Evolutionary conservation across 177 flowering plant species (phyloP), one percentile per base, ranked within the genome.

Genomic region (Tripterygium wilfordii): DNA sequence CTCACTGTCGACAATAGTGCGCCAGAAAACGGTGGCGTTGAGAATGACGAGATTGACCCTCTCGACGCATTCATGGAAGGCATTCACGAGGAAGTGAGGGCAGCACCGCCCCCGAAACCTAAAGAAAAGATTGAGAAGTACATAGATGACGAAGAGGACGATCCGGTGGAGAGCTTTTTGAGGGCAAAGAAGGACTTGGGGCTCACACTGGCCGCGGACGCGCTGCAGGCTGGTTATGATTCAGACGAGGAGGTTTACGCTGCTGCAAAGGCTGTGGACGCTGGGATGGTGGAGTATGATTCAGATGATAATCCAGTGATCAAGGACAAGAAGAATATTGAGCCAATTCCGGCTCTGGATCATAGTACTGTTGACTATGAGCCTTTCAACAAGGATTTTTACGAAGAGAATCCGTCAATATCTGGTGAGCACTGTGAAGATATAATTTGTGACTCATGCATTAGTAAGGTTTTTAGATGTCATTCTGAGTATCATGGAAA

Each of bases 201-300:
- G n/a, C 54, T 92, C 63, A 70, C 95, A 19, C 60, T 92, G 69
- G 99, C 99, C 14, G 71, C 91, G 3, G 99, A 92, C 6, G 99
- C 71, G 18, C 68, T 92, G 22, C 83, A 70, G 10, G 99, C 99
- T 5, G 99, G 99, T 20, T 92, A 92, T 61, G 72, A 78, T 68
- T 89, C 97, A 18, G 99, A 92, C 39, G 97, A 89, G 73, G 99
- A 92, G 77, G 99, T 92, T 41, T 92, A 92, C 46, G 97, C 96
- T 0, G 97, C 96, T 0, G 99, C 99, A 0, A 88, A 92, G 71
- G 99, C 99, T 0, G 96, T 92, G 42, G 99, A 92, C 58, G 96
- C 96, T 0, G 99, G 99, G n/a, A 14, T 75, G 85, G 5, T 92
- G 51, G 97, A 92, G 69, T 92, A 92, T 61, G 97, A 92, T 70